Percentiles rank a stretch among this genome's conserved stretches.
phyloP scores from a whole-genome alignment of 192 early-diverging fungal genomes.

The Cetraspora pellucida region DNA sequence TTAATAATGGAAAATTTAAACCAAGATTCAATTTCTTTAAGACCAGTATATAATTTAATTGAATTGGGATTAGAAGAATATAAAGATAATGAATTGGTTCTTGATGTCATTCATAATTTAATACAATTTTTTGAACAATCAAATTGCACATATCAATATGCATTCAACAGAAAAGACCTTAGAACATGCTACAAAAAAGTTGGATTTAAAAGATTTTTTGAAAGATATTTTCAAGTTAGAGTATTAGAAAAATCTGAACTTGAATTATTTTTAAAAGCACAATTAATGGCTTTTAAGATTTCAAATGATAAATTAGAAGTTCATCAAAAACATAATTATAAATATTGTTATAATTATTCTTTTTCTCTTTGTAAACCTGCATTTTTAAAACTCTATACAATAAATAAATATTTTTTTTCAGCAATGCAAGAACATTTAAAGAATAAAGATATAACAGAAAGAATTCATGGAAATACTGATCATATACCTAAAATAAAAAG shows the following conservation, averaged over 20 bases:
- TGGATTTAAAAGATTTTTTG: background rate
- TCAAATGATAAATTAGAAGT: too few species aligned
- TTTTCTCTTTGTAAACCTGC: background rate
- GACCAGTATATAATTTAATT: too few species aligned
- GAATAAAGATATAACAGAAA: background rate
- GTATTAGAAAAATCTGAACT: background rate
- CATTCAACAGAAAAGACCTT: background rate
- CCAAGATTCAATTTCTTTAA: too few species aligned
- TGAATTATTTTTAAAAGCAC: background rate
- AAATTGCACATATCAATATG: too few species aligned
- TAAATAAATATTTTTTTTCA: background rate
- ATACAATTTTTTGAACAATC: too few species aligned
- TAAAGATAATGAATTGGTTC: too few species aligned
- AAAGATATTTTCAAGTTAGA: background rate
- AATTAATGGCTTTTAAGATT: too few species aligned
- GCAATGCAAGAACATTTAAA: background rate
- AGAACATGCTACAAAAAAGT: background rate
- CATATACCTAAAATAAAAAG: background rate
- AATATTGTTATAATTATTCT: background rate
- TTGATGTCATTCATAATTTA: too few species aligned
- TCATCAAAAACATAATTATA: too few species aligned
- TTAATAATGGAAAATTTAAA: too few species aligned
- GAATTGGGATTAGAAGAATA: too few species aligned
- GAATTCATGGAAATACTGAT: background rate
- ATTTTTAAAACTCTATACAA: background rate